A percentile compares a stretch with the other conserved stretches of the same genome.
Conservation (phyloP, 225 moss, liverwort and hornwort genomes). For the Straminergon stramineum region DNA sequence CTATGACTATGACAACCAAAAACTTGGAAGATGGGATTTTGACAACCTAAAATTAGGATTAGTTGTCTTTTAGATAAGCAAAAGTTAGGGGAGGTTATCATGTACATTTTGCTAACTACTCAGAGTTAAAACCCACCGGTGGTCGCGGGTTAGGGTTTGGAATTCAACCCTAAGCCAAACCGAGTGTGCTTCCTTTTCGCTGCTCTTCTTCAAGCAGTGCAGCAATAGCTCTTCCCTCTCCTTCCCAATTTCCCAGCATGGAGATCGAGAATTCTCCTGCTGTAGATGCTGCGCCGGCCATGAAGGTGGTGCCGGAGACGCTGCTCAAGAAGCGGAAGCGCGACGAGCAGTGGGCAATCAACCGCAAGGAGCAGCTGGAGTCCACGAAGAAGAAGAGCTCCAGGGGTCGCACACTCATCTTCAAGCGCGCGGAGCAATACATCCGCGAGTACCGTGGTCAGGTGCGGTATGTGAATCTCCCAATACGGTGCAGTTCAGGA, state of each 20-base stretch:
- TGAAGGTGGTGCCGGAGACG: slow-evolving; percentile 49
- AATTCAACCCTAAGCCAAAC: not conserved
- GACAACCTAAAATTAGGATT: not conserved
- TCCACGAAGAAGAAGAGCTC: slow-evolving; percentile 26
- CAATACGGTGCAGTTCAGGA: not conserved
- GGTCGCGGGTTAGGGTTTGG: not conserved
- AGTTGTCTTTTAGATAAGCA: not conserved
- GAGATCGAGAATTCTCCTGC: not conserved
- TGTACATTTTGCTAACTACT: not conserved
- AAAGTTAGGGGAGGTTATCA: not conserved
- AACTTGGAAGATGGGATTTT: no score
- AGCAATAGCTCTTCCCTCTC: not conserved
- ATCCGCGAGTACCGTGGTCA: slow-evolving; percentile 56
- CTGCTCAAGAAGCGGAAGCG: slow-evolving; percentile 73
- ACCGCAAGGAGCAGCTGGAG: slow-evolving; percentile 38
- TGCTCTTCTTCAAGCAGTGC: not conserved
- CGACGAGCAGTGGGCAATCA: slow-evolving; percentile 65
- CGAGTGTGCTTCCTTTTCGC: not conserved
- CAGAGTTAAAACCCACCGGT: not conserved
- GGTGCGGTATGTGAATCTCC: slow-evolving; percentile 2
- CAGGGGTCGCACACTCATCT: slow-evolving; percentile 39
- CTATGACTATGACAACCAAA: not conserved
- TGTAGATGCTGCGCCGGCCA: not conserved
- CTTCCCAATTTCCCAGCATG: not conserved
- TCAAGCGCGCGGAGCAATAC: slow-evolving; percentile 68